Base-by-base conservation (phyloP, 1,284 basidiomycete species). In the Mrakiaceae sp. region DNA sequence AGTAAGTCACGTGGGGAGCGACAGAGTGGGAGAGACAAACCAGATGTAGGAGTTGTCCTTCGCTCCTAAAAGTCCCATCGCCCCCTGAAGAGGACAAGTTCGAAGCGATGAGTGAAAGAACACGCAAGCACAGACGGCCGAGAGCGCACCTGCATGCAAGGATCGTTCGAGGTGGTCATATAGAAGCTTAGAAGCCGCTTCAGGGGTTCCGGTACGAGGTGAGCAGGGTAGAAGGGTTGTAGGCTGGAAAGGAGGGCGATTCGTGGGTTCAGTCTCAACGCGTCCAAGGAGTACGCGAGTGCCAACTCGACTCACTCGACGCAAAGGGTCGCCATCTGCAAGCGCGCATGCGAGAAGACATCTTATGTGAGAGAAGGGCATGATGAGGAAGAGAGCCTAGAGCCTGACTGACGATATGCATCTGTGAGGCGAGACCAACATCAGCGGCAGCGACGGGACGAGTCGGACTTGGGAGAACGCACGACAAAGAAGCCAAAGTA, bases 401-500 rank as follows among this genome's bases (percentile, higher is more conserved):
- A 16, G 10, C 51, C n/a, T 46, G 42, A 61, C 59, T 27, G 9
- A 65, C 64, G 14, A 87, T 76, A 70, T 88, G 87, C 2, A 82
- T 76, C 83, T 86, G 69, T 39, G 62, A 39, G 50, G 16, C 0
- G 14, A 4, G 56, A 50, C n/a, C 27, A 44, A 40, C 46, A 42
- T 11, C 6, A 66, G 16, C 16, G 46, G 51, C n/a, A 4, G 6
- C 27, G 46, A 9, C 46, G 11, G 40, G 40, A 44, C 14, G 46
- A 42, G 42, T 42, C 54, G 14, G 14, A 3, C 50, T 10, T 16
- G 44, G 39, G 9, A 10, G 48, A 10, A 67, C 81, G 64, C 66
- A 84, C 85, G 63, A 81, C 66, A 69, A 87, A 87, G 75, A 86
- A 87, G 0, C 71, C 58, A 66, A 85, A 82, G 69, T 87, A 87